These are phyloP conservation scores for Fusarium setosum DNA, from an alignment of 2,329 filamentous ascomycete species.

Conservation along the genomic window DNA sequence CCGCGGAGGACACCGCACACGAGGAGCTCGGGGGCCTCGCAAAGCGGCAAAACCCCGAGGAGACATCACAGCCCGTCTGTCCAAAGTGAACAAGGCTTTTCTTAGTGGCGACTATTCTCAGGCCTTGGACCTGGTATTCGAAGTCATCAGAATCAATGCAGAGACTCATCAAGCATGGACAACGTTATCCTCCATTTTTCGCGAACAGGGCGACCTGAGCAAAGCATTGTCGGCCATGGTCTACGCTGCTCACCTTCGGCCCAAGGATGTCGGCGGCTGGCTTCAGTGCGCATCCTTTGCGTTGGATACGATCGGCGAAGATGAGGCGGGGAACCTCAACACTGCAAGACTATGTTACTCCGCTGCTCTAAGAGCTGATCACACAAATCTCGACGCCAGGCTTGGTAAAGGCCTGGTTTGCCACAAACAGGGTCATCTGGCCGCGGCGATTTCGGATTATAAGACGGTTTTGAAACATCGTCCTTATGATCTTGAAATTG, in stretches of 20 bases:
- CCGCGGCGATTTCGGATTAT: slow-evolving; percentile 68
- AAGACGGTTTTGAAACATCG: slow-evolving; percentile 62
- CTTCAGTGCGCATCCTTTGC: slow-evolving; percentile 68
- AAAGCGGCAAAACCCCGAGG: slow-evolving; percentile 75
- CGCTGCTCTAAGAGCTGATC: slow-evolving; percentile 68
- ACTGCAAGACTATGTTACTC: slow-evolving; percentile 70
- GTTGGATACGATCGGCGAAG: slow-evolving; percentile 60
- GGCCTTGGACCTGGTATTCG: slow-evolving; percentile 68
- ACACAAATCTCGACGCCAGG: slow-evolving; percentile 66
- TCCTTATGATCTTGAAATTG: slow-evolving; percentile 65
- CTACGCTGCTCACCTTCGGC: slow-evolving; percentile 71
- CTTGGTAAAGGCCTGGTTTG: slow-evolving; percentile 69
- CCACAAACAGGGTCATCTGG: slow-evolving; percentile 65
- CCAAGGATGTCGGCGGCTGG: slow-evolving; percentile 71
- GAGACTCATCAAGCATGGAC: slow-evolving; percentile 75
- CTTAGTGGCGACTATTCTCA: slow-evolving; percentile 69
- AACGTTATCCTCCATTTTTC: slow-evolving; percentile 69
- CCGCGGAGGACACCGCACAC: slow-evolving; percentile 39
- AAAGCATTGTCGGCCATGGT: slow-evolving; percentile 70
- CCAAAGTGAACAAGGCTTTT: slow-evolving; percentile 75
- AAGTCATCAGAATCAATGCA: slow-evolving; percentile 76
- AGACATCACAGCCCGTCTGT: slow-evolving; percentile 76
- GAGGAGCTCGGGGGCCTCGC: slow-evolving; percentile 58
- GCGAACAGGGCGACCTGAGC: slow-evolving; percentile 67
- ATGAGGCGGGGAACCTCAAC: slow-evolving; percentile 60